Evolutionary conservation across 805 yeast species (phyloP), one percentile per base, ranked within the genome.

Genomic region (Barnettozyma wickerhamii): DNA sequence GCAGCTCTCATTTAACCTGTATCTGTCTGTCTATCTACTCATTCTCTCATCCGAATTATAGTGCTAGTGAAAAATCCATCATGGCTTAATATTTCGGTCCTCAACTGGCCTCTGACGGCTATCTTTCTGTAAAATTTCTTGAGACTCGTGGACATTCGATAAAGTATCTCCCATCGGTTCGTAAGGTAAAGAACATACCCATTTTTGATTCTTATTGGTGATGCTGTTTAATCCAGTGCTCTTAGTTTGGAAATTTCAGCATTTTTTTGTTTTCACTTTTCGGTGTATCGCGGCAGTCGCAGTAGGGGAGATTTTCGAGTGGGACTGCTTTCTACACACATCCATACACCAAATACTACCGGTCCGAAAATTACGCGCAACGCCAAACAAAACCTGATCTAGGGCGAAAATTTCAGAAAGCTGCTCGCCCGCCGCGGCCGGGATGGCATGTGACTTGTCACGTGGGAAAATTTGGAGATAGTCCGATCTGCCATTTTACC

Each of bases 161-260:
- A 17, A 15, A n/a, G 7, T 30, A 24, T 33, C 23, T 21, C 37
- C 39, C 13, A 19, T 17, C 6, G 34, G 27, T 31, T 28, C 7
- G 27, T 31, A 5, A 17, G 15, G 19, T 19, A 9, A 14, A 23
- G 30, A 35, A 55, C 60, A 51, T 55, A 55, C 60, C 60, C 60
- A 55, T 55, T 53, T 52, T 55, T 53, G 55, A 52, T 52, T 39
- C 44, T 52, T 41, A 46, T 51, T 53, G 54, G 53, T 52, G 48
- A 28, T 36, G 26, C 40, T 19, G 40, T 37, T 31, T 37, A 28
- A 33, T 23, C 23, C 33, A 35, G 32, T 37, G 30, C 24, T 27
- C 21, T 24, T 31, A 39, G 42, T 32, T 35, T 40, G 29, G 31
- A 36, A 41, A 41, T 36, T 41, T 41, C 27, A 33, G 30, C 35